Evolutionary conservation across 148 eudicot genomes (phyloP).

Genomic region (Bassia scoparia): DNA sequence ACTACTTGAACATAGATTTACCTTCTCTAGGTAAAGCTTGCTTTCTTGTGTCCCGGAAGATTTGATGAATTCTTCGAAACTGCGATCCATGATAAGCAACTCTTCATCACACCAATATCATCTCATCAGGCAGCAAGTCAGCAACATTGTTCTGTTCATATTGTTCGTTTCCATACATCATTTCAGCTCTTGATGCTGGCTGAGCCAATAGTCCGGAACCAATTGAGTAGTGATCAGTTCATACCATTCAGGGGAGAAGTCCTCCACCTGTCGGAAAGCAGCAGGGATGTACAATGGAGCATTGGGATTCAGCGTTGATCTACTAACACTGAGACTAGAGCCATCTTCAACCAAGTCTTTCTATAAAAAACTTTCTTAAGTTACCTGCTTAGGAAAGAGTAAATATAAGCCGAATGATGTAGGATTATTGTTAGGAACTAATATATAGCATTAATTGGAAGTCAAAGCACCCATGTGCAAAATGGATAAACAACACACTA

Average conservation of each 20-base stretch:
- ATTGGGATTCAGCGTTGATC: slow-evolving; percentile 81
- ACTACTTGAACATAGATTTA: slow-evolving; percentile 2
- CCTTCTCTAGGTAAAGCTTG: slow-evolving; percentile 37
- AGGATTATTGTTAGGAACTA: background rate
- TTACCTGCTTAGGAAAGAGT: slow-evolving; percentile 22
- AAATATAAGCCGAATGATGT: background rate
- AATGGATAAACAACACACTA: background rate
- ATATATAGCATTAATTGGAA: background rate
- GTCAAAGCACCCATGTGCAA: background rate
- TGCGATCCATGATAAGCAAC: slow-evolving; percentile 67
- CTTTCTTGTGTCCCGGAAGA: slow-evolving; percentile 48
- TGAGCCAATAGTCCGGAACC: slow-evolving; percentile 94
- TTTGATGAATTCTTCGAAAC: slow-evolving; percentile 74
- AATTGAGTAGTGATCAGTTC: slow-evolving; percentile 70
- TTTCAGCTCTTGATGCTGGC: slow-evolving; percentile 68
- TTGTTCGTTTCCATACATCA: slow-evolving; percentile 33
- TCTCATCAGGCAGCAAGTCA: slow-evolving; percentile 74
- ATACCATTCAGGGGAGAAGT: slow-evolving; percentile 95
- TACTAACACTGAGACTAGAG: slow-evolving; percentile 59
- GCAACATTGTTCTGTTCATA: slow-evolving; percentile 36
- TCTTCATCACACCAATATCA: slow-evolving; percentile 86
- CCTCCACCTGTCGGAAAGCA: slow-evolving; percentile 78
- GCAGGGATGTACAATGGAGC: slow-evolving; percentile 94
- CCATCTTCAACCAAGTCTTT: slow-evolving; percentile 37
- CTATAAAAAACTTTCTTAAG: background rate